Percentiles rank a stretch among this genome's conserved stretches.
These are phyloP conservation scores for Neocatenulostroma microsporum DNA, from an alignment of 2,329 filamentous ascomycete genomes.

Conservation along the genomic window DNA sequence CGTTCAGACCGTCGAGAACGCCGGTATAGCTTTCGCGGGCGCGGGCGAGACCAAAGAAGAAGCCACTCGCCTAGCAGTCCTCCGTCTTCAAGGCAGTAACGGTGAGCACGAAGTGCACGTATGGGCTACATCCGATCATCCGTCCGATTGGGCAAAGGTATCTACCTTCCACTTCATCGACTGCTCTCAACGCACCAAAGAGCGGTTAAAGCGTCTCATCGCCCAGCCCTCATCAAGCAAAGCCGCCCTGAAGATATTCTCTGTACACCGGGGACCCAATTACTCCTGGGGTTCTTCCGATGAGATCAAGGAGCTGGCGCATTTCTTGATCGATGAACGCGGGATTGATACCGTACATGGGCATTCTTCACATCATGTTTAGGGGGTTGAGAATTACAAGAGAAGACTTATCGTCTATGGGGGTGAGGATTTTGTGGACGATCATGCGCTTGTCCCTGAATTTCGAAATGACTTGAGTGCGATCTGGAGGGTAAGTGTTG, in stretches of 20 bases:
- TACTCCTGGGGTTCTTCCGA: slow-evolving; percentile 30
- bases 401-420: slow-evolving; percentile 34
- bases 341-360: slow-evolving; percentile 37
- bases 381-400: slow-evolving; percentile 34
- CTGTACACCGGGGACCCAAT: slow-evolving; percentile 37
- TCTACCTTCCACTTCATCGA: slow-evolving; percentile 33
- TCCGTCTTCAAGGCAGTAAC: slow-evolving; percentile 16
- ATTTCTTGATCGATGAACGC: slow-evolving; percentile 36
- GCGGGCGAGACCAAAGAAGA: slow-evolving; percentile 27
- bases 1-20: slow-evolving; percentile 21
- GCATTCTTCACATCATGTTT: slow-evolving; percentile 36
- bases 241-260: slow-evolving; percentile 31
- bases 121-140: slow-evolving; percentile 33
- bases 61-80: slow-evolving; percentile 23
- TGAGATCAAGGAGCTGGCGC: slow-evolving; percentile 29
- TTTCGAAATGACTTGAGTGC: slow-evolving; percentile 36
- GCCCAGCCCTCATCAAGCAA: neutral
- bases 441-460: slow-evolving; percentile 30
- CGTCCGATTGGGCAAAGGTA: slow-evolving; percentile 26
- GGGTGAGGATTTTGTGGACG: slow-evolving; percentile 38
- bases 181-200: slow-evolving; percentile 22
- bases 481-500: slow-evolving; percentile 32
- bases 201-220: slow-evolving; percentile 20
- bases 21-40: slow-evolving; percentile 26
- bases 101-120: slow-evolving; percentile 24